Evolutionary conservation across 768 basidiomycete species (phyloP), one percentile per base, ranked within the genome.

Genomic region (Amanita fuliginea): DNA sequence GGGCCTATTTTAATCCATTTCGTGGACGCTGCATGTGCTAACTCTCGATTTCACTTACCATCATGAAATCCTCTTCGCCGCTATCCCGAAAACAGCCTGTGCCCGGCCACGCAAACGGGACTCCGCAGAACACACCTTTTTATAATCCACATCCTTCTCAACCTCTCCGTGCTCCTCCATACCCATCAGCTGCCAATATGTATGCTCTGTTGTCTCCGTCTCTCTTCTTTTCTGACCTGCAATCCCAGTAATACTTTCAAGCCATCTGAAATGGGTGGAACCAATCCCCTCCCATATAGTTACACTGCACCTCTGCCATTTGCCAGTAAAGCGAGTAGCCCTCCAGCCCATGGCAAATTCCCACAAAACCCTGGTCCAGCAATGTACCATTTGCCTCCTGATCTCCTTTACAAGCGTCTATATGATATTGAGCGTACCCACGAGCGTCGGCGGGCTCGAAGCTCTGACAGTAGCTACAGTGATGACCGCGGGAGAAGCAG

Each of bases 361-460:
- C 11, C 40, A 26, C 42, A 43, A 14, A 43, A 26, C 26, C 16
- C 42, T 26, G 22, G 13, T n/a, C 22, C 42, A 11, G 45, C 45
- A 3, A 32, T 36, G 19, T 19, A 55, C 3, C 47, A 54, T 44
- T 9, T 54, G 22, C 41, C 33, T 6, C 54, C 55, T 11, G 45
- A 50, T 21, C 24, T 45, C 3, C 37, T 53, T n/a, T 50, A 53
- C 16, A 51, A 51, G 34, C 51, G 48, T 8, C 53, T 56, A 3
- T 54, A 56, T 26, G 44, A 56, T 39, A 36, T 52, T 18, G 45
- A 49, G 10, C 49, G 41, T 26, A 42, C 14, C 13, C 40, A 26
- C 42, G 33, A 43, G 21, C 40, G 49, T 16, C 40, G 49, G 26
- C 41, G 41, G 10, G 13, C 49, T 16, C 41, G 32, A 6, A 50